Conservation (phyloP, 2,329 filamentous ascomycete genomes). For the Colletotrichum liaoningense region DNA sequence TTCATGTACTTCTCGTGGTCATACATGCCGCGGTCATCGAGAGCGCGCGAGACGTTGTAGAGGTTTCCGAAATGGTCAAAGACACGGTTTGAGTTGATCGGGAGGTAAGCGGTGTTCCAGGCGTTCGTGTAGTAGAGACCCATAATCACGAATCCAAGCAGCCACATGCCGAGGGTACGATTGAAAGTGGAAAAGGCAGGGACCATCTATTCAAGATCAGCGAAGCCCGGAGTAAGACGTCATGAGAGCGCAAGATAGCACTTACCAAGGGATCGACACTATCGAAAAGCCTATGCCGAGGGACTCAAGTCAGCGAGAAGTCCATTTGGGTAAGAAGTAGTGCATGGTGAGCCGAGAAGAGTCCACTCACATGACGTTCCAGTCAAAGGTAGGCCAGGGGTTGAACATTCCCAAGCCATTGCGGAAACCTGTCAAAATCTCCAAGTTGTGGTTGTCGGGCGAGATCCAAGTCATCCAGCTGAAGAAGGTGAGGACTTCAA, state of each 20-base stretch:
- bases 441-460: constrained; percentile 52
- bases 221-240: no score
- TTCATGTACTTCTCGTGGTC: constrained; percentile 50
- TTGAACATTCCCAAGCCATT: constrained; percentile 58
- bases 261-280: constrained; percentile 34
- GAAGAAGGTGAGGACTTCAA: constrained; percentile 58
- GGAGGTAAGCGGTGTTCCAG: constrained; percentile 51
- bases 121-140: constrained; percentile 47
- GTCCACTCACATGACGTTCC: constrained; percentile 47
- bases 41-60: constrained; percentile 51
- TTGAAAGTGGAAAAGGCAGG: constrained; percentile 52
- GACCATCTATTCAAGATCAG: constrained; percentile 38
- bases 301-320: background rate
- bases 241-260: no score
- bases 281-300: constrained; percentile 32
- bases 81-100: constrained; percentile 53
- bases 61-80: constrained; percentile 51
- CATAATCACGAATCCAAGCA: constrained; percentile 44
- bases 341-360: background rate
- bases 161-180: constrained; percentile 44
- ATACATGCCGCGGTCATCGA: constrained; percentile 49
- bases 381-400: constrained; percentile 55
- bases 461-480: constrained; percentile 67
- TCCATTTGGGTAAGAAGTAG: background rate
- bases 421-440: constrained; percentile 49